phyloP scores from a whole-genome alignment of 192 early-diverging fungal genomes.

The Coemansia furcata region DNA sequence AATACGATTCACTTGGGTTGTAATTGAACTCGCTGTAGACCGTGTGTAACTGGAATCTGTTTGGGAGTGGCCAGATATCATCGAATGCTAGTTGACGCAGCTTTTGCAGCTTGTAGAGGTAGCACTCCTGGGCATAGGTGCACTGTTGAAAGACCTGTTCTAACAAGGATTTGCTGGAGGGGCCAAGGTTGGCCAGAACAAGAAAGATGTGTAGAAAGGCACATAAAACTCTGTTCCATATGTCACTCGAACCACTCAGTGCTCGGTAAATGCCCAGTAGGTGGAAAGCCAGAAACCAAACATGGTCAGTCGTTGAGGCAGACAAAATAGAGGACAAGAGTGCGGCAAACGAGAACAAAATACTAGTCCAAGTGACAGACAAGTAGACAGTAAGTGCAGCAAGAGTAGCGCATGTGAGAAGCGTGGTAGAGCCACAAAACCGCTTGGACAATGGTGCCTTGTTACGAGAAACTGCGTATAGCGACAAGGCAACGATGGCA shows the following conservation, averaged over 20 bases:
- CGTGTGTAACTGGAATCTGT: background rate
- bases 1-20: conserved; percentile 23
- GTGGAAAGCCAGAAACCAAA: background rate
- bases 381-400: background rate
- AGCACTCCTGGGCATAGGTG: background rate
- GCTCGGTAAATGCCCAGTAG: background rate
- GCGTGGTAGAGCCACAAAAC: background rate
- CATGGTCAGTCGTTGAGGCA: background rate
- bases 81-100: background rate
- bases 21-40: no score
- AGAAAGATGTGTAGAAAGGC: background rate
- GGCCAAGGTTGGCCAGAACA: background rate
- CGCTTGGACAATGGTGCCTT: background rate
- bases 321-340: background rate
- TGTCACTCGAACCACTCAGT: background rate
- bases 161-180: background rate
- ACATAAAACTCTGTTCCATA: background rate
- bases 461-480: no score
- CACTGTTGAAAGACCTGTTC: no score
- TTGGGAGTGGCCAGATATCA: background rate
- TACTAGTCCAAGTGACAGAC: background rate
- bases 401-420: background rate
- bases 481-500: no score
- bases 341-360: background rate
- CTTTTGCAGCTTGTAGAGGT: background rate